phyloP scores from a whole-genome alignment of 208 protist genomes.

The Acanthamoeba quina region DNA sequence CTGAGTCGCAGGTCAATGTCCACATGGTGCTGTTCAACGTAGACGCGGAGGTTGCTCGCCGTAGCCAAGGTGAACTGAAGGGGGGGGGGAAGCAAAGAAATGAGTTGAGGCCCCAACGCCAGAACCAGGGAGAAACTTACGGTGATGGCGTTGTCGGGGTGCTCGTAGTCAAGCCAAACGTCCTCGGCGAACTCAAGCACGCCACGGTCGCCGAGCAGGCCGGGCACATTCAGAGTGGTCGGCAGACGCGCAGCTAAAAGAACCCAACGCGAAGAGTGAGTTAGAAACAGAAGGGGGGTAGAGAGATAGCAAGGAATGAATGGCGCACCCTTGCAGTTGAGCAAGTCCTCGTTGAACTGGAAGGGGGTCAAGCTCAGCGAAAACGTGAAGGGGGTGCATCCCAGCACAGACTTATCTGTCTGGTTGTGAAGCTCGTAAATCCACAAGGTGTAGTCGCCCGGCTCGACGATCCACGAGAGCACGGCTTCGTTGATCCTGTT shows the following conservation, averaged over 20 bases:
- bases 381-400: slow-evolving; percentile 68
- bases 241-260: slow-evolving; percentile 29
- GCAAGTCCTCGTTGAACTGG: slow-evolving; percentile 35
- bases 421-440: slow-evolving; percentile 46
- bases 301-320: neutral
- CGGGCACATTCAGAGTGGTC: slow-evolving; percentile 51
- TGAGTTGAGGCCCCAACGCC: neutral
- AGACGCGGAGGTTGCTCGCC: slow-evolving; percentile 38
- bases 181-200: slow-evolving; percentile 43
- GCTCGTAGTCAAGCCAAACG: slow-evolving; percentile 21
- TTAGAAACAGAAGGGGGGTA: too few species aligned
- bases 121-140: neutral
- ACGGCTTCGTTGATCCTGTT: slow-evolving; percentile 53
- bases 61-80: slow-evolving; percentile 11
- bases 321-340: slow-evolving; percentile 49
- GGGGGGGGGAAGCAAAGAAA: neutral
- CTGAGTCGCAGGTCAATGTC: slow-evolving; percentile 58
- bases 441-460: slow-evolving; percentile 55
- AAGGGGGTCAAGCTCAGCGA: slow-evolving; percentile 17
- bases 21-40: slow-evolving; percentile 34
- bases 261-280: neutral
- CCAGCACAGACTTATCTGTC: slow-evolving; percentile 45
- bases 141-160: slow-evolving; percentile 13
- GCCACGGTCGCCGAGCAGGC: slow-evolving; percentile 42
- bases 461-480: slow-evolving; percentile 36